These are phyloP conservation scores for Aspergillus arachidicola DNA, from an alignment of 2,329 filamentous ascomycete species.

Conservation along the genomic window DNA sequence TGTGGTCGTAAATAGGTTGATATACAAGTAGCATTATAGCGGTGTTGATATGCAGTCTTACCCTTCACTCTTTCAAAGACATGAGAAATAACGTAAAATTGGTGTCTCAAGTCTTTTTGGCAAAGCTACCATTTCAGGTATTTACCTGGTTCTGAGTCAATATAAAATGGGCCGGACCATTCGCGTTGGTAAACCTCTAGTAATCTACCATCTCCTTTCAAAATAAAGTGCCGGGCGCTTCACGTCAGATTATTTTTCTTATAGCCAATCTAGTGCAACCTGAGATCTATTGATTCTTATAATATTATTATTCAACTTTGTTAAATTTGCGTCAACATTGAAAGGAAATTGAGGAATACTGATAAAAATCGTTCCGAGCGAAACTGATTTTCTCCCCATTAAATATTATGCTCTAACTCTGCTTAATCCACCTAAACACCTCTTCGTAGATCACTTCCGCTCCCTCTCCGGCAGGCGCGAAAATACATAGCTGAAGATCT, in stretches of 20 bases:
- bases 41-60: background rate
- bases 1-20: no score
- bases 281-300: background rate
- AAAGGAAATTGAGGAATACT: background rate
- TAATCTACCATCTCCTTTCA: background rate
- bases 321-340: background rate
- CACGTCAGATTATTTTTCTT: background rate
- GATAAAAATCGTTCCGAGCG: background rate
- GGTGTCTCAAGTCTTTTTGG: background rate
- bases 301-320: background rate
- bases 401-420: background rate
- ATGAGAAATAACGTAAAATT: background rate
- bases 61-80: no score
- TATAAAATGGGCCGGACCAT: no score
- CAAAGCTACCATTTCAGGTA: no score
- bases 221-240: background rate
- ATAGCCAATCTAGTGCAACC: background rate
- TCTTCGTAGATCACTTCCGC: conserved; percentile 1
- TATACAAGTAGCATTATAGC: background rate
- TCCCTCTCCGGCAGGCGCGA: conserved; percentile 56
- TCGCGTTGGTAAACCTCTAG: no score
- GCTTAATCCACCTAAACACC: background rate
- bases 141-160: no score
- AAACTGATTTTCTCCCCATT: background rate
- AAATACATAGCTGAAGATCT: conserved; percentile 90